A percentile compares a stretch with the other conserved stretches of the same genome.
Evolutionary conservation across 2,329 filamentous ascomycete genomes (phyloP).

Genomic region (Ophiosphaerella herpotricha): DNA sequence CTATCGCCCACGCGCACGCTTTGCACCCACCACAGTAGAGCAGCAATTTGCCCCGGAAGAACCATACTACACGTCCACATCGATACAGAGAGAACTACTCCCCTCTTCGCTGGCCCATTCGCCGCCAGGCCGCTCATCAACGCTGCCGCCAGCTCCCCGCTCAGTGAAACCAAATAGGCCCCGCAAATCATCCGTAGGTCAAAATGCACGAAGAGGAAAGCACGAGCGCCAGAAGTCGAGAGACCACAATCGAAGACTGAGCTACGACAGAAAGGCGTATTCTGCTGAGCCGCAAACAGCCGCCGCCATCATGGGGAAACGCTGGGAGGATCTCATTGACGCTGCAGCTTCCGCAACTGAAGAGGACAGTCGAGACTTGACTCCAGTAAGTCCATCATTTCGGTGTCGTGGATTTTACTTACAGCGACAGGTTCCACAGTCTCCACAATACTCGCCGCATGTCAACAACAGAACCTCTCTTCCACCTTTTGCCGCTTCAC

Average conservation of each 20-base stretch:
- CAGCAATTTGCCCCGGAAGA: slow-evolving; percentile 68
- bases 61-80: slow-evolving; percentile 53
- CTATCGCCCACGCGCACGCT: slow-evolving; percentile 46
- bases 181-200: slow-evolving; percentile 84
- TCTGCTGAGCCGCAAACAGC: slow-evolving; percentile 83
- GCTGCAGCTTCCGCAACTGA: slow-evolving; percentile 91
- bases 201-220: slow-evolving; percentile 73
- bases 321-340: slow-evolving; percentile 96
- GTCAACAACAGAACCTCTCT: slow-evolving; percentile 63
- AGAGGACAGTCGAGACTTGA: slow-evolving; percentile 85
- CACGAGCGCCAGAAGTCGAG: slow-evolving; percentile 83
- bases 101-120: slow-evolving; percentile 82
- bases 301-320: slow-evolving; percentile 74
- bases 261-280: slow-evolving; percentile 77
- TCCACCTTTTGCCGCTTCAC: slow-evolving; percentile 58
- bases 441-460: slow-evolving; percentile 58
- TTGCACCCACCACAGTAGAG: slow-evolving; percentile 58
- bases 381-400: slow-evolving; percentile 67
- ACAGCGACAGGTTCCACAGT: slow-evolving; percentile 50
- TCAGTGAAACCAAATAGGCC: slow-evolving; percentile 72
- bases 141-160: slow-evolving; percentile 80
- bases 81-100: slow-evolving; percentile 73
- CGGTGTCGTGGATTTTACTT: slow-evolving; percentile 16
- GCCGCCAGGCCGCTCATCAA: slow-evolving; percentile 84
- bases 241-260: slow-evolving; percentile 72